Conservation (phyloP, 805 yeast species). For the Teunomyces cretensis region DNA sequence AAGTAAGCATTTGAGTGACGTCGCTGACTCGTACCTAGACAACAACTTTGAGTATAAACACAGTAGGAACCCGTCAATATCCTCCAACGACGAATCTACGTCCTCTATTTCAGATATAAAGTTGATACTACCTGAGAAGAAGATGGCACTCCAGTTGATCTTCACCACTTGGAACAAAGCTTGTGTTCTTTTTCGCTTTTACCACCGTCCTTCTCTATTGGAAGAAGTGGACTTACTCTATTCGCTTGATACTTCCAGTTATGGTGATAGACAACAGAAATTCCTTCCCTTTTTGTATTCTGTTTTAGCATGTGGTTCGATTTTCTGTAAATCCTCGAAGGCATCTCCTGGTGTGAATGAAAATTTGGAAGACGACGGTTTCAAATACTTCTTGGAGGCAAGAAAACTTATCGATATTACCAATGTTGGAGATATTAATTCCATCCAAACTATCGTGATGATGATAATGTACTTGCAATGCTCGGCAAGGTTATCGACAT, state of each 20-base stretch:
- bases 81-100: conserved; percentile 23
- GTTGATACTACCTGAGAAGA: conserved; percentile 73
- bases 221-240: conserved; percentile 74
- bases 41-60: conserved; percentile 5
- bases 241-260: conserved; percentile 69
- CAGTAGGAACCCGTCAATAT: conserved; percentile 12
- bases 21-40: conserved; percentile 8
- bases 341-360: conserved; percentile 25
- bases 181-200: conserved; percentile 80
- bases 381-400: conserved; percentile 77
- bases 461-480: conserved; percentile 82
- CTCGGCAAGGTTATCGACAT: conserved; percentile 81
- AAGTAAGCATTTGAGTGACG: conserved; percentile 20
- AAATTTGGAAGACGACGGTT: conserved; percentile 70
- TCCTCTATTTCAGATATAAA: conserved; percentile 48
- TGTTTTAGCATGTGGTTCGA: conserved; percentile 85
- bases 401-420: conserved; percentile 77
- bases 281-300: conserved; percentile 80
- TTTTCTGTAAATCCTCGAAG: conserved; percentile 55
- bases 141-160: conserved; percentile 67
- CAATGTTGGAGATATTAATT: conserved; percentile 76
- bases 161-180: conserved; percentile 82
- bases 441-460: conserved; percentile 86
- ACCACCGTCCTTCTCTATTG: conserved; percentile 79
- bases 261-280: conserved; percentile 69